phyloP scores from a whole-genome alignment of 257 asterid species.

The Nicotiana tomentosiformis region DNA sequence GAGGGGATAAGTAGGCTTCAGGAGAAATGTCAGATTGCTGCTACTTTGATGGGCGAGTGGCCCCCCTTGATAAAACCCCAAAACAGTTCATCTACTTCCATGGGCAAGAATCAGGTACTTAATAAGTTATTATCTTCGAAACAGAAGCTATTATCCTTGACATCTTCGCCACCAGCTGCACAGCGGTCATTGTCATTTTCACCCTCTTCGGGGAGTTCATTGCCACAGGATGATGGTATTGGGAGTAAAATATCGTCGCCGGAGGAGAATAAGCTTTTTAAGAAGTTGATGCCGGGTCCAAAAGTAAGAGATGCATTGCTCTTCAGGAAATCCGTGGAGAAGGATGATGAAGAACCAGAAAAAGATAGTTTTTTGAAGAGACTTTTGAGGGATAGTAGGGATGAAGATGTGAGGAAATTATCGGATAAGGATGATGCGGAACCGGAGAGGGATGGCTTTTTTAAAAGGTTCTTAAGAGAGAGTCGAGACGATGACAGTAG shows the following conservation, averaged over 20 bases:
- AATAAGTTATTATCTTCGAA: slow-evolving; percentile 74
- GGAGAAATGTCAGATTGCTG: slow-evolving; percentile 93
- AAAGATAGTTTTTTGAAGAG: slow-evolving; percentile 75
- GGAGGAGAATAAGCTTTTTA: slow-evolving; percentile 70
- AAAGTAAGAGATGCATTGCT: slow-evolving; percentile 69
- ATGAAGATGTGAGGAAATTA: slow-evolving; percentile 61
- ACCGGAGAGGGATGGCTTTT: slow-evolving; percentile 57
- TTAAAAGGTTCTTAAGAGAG: slow-evolving; percentile 61
- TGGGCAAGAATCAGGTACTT: slow-evolving; percentile 72
- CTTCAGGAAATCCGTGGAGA: slow-evolving; percentile 73
- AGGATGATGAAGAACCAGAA: slow-evolving; percentile 66
- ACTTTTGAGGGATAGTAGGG: slow-evolving; percentile 71
- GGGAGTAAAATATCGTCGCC: slow-evolving; percentile 34
- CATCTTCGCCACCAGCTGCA: slow-evolving; percentile 59
- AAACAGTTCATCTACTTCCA: slow-evolving; percentile 34
- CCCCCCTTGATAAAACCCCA: slow-evolving; percentile 66
- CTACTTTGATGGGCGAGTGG: slow-evolving; percentile 96
- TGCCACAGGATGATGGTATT: slow-evolving; percentile 44
- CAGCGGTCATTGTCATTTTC: slow-evolving; percentile 46
- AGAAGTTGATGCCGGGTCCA: slow-evolving; percentile 72
- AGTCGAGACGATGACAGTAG: slow-evolving; percentile 56
- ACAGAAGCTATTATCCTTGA: slow-evolving; percentile 66
- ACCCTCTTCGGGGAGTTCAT: slow-evolving; percentile 44
- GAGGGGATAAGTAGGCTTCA: slow-evolving; percentile 90
- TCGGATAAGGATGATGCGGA: slow-evolving; percentile 55